Conservation (phyloP, 306 rosid genomes). For the Dryas drummondii region DNA sequence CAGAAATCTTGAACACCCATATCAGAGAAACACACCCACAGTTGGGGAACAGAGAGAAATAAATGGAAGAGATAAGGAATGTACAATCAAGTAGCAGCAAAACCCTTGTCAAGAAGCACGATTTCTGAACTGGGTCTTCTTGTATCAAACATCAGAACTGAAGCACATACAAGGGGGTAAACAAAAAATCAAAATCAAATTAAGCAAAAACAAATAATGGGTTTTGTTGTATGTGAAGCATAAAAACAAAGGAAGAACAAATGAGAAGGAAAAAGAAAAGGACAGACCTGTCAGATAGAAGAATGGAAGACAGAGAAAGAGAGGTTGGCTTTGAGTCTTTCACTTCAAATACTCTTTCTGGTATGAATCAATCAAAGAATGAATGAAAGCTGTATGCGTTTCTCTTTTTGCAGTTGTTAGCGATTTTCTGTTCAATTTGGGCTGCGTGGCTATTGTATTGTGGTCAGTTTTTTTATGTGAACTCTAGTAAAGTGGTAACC, state of each 20-base stretch:
- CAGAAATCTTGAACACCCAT: constrained; percentile 33
- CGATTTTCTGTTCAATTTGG: not conserved
- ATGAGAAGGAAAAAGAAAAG: not conserved
- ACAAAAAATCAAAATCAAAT: not conserved
- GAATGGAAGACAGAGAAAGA: not conserved
- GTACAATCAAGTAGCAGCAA: constrained; percentile 21
- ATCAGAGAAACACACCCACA: constrained; percentile 1
- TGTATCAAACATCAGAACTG: constrained; percentile 8
- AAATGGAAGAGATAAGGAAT: not conserved
- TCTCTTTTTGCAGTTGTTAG: not conserved
- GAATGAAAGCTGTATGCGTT: no score
- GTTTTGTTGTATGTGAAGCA: constrained; percentile 9
- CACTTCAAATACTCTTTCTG: not conserved
- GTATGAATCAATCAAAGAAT: constrained; percentile 3
- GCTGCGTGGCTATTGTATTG: not conserved
- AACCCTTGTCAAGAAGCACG: constrained; percentile 20
- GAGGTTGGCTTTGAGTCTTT: constrained; percentile 2
- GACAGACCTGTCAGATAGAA: constrained; percentile 16
- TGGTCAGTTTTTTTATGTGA: not conserved
- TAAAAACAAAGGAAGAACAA: not conserved
- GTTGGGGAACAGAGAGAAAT: not conserved
- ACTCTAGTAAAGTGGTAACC: not conserved
- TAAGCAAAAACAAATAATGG: constrained; percentile 6
- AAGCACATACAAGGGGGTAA: not conserved
- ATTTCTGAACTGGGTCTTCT: constrained; percentile 3